Percentiles rank a stretch among this genome's conserved stretches.
Conservation (phyloP, 2,329 filamentous ascomycete species). For the Penicillium occitanis region DNA sequence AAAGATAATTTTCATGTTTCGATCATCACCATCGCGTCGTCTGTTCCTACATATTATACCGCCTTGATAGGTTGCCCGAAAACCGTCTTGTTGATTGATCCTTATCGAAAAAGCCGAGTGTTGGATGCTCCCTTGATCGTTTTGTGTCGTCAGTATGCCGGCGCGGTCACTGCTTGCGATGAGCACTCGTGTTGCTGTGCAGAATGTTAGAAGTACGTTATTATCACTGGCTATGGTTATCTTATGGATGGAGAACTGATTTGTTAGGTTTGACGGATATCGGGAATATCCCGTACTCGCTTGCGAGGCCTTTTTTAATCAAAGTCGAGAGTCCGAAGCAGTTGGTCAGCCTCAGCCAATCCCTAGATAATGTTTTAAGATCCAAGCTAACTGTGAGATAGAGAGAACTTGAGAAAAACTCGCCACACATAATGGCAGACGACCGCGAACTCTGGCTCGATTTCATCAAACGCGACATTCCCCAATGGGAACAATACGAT, state of each 20-base stretch:
- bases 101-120: background rate
- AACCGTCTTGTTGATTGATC: background rate
- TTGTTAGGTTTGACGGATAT: constrained; percentile 64
- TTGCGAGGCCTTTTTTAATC: constrained; percentile 66
- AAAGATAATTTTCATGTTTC: constrained; percentile 14
- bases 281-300: constrained; percentile 66
- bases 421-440: constrained; percentile 70
- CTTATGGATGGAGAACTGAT: background rate
- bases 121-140: background rate
- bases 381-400: constrained; percentile 24
- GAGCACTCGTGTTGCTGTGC: constrained; percentile 21
- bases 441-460: constrained; percentile 73
- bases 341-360: constrained; percentile 53
- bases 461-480: constrained; percentile 77
- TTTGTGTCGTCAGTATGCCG: constrained; percentile 18
- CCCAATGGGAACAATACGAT: constrained; percentile 64
- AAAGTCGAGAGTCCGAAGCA: constrained; percentile 72
- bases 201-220: constrained; percentile 20
- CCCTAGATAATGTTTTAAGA: constrained; percentile 16
- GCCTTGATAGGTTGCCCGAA: constrained; percentile 5
- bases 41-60: constrained; percentile 8
- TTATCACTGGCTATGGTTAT: background rate
- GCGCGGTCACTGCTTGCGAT: constrained; percentile 22
- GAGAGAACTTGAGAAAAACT: constrained; percentile 67
- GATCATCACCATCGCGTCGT: background rate